Conservation (phyloP, 805 yeast genomes). For the Teunomyces tritomae region DNA sequence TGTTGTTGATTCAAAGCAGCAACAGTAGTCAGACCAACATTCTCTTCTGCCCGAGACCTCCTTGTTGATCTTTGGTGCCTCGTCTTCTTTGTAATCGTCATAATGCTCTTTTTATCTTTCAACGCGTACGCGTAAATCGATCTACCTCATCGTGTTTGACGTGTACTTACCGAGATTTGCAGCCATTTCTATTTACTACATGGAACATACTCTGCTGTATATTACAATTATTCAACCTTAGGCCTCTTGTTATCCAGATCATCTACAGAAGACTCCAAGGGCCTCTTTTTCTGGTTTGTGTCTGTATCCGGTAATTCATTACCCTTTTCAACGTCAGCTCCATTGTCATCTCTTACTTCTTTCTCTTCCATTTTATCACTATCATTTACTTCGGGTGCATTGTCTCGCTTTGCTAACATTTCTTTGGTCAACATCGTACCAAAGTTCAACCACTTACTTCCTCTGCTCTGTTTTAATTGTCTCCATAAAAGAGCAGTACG, state of each 20-base stretch:
- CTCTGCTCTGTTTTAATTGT: slow-evolving; percentile 21
- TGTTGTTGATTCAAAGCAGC: not conserved
- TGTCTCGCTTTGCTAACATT: slow-evolving; percentile 4
- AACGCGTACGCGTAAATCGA: slow-evolving; percentile 3
- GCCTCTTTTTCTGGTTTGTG: slow-evolving; percentile 2
- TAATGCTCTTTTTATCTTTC: not conserved
- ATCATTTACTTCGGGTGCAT: slow-evolving; percentile 6
- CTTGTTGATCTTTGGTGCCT: not conserved
- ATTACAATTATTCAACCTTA: not conserved
- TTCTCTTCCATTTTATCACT: slow-evolving; percentile 5
- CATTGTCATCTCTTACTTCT: slow-evolving; percentile 5
- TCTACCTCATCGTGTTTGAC: not conserved
- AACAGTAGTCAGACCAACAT: not conserved
- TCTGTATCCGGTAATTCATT: not conserved
- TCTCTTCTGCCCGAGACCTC: not conserved
- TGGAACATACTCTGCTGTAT: not conserved
- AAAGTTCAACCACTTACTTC: slow-evolving; percentile 25
- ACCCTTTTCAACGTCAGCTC: slow-evolving; percentile 5
- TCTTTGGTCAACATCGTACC: slow-evolving; percentile 13
- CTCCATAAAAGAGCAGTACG: slow-evolving; percentile 35
- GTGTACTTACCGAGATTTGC: not conserved
- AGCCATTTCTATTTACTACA: not conserved
- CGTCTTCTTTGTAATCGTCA: slow-evolving; percentile 3
- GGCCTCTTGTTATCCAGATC: not conserved
- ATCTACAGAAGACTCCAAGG: not conserved